Conservation (phyloP, 306 rosid genomes). For the Astragalus glycyphyllos region DNA sequence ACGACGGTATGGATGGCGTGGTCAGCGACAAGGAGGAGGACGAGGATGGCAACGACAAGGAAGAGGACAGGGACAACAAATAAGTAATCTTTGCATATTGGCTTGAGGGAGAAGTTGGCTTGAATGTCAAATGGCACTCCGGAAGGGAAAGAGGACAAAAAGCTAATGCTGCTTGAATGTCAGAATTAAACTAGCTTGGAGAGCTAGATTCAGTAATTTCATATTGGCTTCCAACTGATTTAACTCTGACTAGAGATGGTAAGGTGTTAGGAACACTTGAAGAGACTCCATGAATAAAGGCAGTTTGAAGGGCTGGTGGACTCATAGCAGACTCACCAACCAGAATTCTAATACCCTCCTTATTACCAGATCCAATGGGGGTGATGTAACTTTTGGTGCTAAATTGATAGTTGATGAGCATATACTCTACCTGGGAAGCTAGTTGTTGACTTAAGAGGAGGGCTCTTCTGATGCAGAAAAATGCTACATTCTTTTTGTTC, state of each 20-base stretch:
- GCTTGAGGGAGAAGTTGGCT: no score
- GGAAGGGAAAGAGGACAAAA: slow-evolving; percentile 65
- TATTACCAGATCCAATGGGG: slow-evolving; percentile 37
- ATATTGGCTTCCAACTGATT: slow-evolving; percentile 41
- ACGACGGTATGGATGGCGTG: no score
- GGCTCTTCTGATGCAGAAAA: slow-evolving; percentile 38
- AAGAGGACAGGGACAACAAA: no score
- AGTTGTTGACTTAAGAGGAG: slow-evolving; percentile 32
- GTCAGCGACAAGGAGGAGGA: no score
- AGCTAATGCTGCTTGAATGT: slow-evolving; percentile 43
- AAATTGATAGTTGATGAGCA: slow-evolving; percentile 29
- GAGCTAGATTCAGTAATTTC: slow-evolving; percentile 44
- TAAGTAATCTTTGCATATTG: no score
- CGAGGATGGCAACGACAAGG: no score
- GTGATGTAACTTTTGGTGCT: slow-evolving; percentile 17
- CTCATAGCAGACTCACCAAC: slow-evolving; percentile 45
- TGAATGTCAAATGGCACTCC: slow-evolving; percentile 46
- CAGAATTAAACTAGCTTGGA: slow-evolving; percentile 37
- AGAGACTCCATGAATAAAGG: slow-evolving; percentile 55
- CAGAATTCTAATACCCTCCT: slow-evolving; percentile 44
- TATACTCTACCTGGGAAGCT: slow-evolving; percentile 42
- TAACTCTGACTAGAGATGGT: slow-evolving; percentile 36
- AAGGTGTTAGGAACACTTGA: slow-evolving; percentile 51
- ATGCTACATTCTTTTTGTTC: slow-evolving; percentile 48
- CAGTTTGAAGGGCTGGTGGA: slow-evolving; percentile 36